A percentile compares a stretch with the other conserved stretches of the same genome.
These are phyloP conservation scores for Didymella sp. DNA, from an alignment of 2,329 filamentous ascomycete genomes.

Conservation along the genomic window DNA sequence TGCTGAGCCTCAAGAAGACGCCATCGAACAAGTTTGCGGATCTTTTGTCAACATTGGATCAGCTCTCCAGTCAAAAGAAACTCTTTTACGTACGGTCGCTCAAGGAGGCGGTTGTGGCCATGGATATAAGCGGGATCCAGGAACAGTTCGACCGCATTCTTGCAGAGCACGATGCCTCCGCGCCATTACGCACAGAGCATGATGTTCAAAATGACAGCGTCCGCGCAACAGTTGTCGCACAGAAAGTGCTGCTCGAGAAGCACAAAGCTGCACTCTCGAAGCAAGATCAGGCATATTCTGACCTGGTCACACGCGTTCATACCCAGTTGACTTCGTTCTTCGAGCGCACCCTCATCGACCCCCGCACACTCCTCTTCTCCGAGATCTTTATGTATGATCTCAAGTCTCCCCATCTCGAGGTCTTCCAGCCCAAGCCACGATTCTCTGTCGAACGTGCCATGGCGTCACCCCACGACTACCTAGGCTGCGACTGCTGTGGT, in stretches of 20 bases:
- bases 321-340: constrained; percentile 60
- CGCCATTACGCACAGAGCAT: constrained; percentile 74
- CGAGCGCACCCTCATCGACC: constrained; percentile 55
- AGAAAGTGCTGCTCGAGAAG: constrained; percentile 80
- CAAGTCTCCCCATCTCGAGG: constrained; percentile 71
- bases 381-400: constrained; percentile 81
- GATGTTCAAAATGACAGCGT: constrained; percentile 72
- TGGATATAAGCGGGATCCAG: constrained; percentile 31
- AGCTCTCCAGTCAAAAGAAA: neutral
- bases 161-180: constrained; percentile 28
- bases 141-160: constrained; percentile 47
- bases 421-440: constrained; percentile 77
- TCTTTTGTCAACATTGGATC: constrained; percentile 50
- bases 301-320: constrained; percentile 65
- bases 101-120: constrained; percentile 26
- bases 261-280: constrained; percentile 74
- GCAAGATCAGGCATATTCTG: constrained; percentile 74
- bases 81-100: constrained; percentile 8
- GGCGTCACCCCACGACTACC: constrained; percentile 75
- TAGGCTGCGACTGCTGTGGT: constrained; percentile 73
- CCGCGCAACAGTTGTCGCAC: constrained; percentile 79
- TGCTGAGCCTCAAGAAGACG: constrained; percentile 67
- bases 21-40: constrained; percentile 60
- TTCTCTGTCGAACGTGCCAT: constrained; percentile 75
- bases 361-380: constrained; percentile 65